A percentile compares a stretch with the other conserved stretches of the same genome.
These are phyloP conservation scores for Meripilus lineatus DNA, from an alignment of 1,284 basidiomycete genomes.

Conservation along the genomic window DNA sequence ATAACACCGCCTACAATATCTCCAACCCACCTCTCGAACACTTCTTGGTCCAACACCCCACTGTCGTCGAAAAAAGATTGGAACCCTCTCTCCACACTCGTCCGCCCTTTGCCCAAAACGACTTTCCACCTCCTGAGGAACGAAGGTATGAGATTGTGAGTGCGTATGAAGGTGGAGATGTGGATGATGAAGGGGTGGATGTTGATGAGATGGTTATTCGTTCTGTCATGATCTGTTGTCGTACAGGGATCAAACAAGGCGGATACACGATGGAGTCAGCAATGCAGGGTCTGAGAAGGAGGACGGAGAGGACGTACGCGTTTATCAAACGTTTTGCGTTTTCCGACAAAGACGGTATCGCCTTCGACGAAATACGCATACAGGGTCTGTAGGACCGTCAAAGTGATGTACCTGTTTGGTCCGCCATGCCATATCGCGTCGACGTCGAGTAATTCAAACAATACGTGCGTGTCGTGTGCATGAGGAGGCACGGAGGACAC, in stretches of 20 bases:
- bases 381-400: constrained; percentile 66
- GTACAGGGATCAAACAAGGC: neutral
- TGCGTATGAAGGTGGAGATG: constrained; percentile 49
- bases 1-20: constrained; percentile 46
- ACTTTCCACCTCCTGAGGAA: constrained; percentile 73
- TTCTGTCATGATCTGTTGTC: constrained; percentile 76
- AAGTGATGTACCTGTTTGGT: constrained; percentile 63
- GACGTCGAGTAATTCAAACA: constrained; percentile 1
- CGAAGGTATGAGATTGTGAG: constrained; percentile 65
- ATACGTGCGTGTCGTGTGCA: no score
- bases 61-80: constrained; percentile 67
- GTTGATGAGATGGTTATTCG: constrained; percentile 69
- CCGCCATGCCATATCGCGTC: neutral
- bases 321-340: constrained; percentile 80
- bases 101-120: constrained; percentile 61
- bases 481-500: no score
- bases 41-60: constrained; percentile 64
- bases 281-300: neutral
- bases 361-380: constrained; percentile 82
- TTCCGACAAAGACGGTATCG: constrained; percentile 76
- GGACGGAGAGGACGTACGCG: constrained; percentile 43
- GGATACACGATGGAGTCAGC: neutral
- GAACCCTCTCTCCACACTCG: constrained; percentile 48
- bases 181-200: constrained; percentile 44
- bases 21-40: constrained; percentile 71